Conservation (phyloP, 495 filamentous ascomycete species). For the Margaritispora aquatica region DNA sequence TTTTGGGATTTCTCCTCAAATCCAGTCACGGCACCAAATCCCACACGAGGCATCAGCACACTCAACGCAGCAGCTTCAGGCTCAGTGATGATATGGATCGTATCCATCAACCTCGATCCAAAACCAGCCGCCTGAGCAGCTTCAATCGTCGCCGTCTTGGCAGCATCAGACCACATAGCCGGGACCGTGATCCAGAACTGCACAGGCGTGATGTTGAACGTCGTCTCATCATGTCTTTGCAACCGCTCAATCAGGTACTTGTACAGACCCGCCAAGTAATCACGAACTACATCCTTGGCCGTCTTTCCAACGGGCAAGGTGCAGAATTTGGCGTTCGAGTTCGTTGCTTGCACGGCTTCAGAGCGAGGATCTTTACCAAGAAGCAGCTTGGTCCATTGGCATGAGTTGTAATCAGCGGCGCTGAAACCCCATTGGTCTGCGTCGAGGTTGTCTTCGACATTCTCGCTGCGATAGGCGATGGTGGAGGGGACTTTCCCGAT, state of each 20-base stretch:
- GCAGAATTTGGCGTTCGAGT: background rate
- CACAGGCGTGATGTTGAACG: slow-evolving; percentile 20
- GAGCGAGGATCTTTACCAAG: background rate
- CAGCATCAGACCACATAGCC: slow-evolving; percentile 27
- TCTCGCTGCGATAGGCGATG: slow-evolving; percentile 4
- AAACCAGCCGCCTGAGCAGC: slow-evolving; percentile 27
- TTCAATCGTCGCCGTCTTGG: slow-evolving; percentile 18
- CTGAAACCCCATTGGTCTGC: background rate
- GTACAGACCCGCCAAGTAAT: background rate
- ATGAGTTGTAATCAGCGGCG: background rate
- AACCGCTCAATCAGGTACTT: background rate
- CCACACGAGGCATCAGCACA: slow-evolving; percentile 8
- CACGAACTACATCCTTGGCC: background rate
- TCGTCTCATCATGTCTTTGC: slow-evolving; percentile 2
- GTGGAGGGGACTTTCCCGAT: background rate
- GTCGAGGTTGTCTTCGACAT: background rate
- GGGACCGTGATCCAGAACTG: slow-evolving; percentile 29
- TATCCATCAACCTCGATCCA: slow-evolving; percentile 19
- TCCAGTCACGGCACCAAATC: background rate
- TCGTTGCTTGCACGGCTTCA: background rate
- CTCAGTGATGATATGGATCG: slow-evolving; percentile 25
- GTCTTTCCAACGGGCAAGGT: background rate
- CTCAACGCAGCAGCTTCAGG: slow-evolving; percentile 25
- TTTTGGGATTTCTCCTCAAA: slow-evolving; percentile 6
- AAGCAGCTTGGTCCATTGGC: slow-evolving; percentile 9